Percentiles rank a stretch among this genome's conserved stretches.
Conservation (phyloP, 1,284 basidiomycete species). For the Moesziomyces sp. region DNA sequence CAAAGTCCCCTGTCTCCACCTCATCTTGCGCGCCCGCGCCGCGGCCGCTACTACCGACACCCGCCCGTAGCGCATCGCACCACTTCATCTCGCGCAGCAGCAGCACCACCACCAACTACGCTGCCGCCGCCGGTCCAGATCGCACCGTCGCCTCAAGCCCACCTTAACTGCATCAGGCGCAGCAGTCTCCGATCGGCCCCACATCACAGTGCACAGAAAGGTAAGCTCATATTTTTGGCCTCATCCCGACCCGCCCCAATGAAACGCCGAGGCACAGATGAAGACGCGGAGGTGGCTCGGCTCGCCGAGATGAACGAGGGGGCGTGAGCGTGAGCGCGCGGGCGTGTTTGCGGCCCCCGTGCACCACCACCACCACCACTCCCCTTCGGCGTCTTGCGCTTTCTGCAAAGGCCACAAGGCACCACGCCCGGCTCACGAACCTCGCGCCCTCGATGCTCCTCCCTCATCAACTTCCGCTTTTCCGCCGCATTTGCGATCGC, state of each 20-base stretch:
- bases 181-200: background rate
- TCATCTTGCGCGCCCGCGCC: too few species aligned
- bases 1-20: too few species aligned
- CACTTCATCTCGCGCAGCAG: too few species aligned
- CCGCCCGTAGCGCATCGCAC: too few species aligned
- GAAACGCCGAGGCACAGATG: slow-evolving; percentile 8
- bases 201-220: background rate
- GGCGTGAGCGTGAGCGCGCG: slow-evolving; percentile 16
- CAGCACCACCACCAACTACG: too few species aligned
- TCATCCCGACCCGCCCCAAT: slow-evolving; percentile 4
- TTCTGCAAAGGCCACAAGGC: background rate
- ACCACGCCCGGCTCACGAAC: too few species aligned
- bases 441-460: too few species aligned
- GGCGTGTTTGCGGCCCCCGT: slow-evolving; percentile 28
- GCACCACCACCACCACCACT: too few species aligned
- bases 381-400: background rate
- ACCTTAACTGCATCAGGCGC: background rate
- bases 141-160: slow-evolving; percentile 17
- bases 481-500: too few species aligned
- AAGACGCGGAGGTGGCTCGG: slow-evolving; percentile 1
- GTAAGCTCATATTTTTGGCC: slow-evolving; percentile 4
- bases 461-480: too few species aligned
- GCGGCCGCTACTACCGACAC: too few species aligned
- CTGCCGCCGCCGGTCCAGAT: background rate
- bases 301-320: slow-evolving; percentile 2